phyloP scores from a whole-genome alignment of 2,329 filamentous ascomycete genomes.

The Tolypocladium capitatum region DNA sequence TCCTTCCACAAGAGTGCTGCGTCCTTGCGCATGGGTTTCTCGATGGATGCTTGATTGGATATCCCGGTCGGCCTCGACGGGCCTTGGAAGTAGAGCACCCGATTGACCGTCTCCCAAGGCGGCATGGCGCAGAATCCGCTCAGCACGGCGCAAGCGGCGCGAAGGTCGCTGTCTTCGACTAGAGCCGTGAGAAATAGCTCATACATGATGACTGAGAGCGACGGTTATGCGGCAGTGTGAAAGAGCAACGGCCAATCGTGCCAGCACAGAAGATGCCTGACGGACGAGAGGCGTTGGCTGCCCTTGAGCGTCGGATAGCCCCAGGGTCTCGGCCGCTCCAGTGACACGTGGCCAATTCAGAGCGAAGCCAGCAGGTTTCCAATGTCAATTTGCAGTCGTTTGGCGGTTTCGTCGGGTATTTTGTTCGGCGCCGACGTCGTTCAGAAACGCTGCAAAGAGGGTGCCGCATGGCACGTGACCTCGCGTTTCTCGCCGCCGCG shows the following conservation, averaged over 20 bases:
- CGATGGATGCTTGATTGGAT: slow-evolving; percentile 24
- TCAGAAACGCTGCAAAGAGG: too few relatives aligned
- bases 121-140: slow-evolving; percentile 44
- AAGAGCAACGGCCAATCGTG: neutral
- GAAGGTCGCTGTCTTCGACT: slow-evolving; percentile 35
- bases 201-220: slow-evolving; percentile 28
- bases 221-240: neutral
- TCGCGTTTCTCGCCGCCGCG: slow-evolving; percentile 13
- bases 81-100: slow-evolving; percentile 41
- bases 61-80: slow-evolving; percentile 32
- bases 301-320: neutral
- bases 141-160: slow-evolving; percentile 36
- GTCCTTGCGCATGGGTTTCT: slow-evolving; percentile 25
- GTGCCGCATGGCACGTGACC: slow-evolving; percentile 14
- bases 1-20: slow-evolving; percentile 33
- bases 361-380: neutral
- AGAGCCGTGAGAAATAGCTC: slow-evolving; percentile 45
- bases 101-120: slow-evolving; percentile 33
- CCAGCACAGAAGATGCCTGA: neutral
- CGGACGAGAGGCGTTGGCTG: neutral
- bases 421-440: neutral
- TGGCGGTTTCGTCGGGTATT: neutral
- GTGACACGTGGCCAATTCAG: neutral
- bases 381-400: neutral
- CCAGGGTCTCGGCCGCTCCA: neutral